phyloP scores from a whole-genome alignment of 140 eudicot genomes.

The Ambrosia hybrid region DNA sequence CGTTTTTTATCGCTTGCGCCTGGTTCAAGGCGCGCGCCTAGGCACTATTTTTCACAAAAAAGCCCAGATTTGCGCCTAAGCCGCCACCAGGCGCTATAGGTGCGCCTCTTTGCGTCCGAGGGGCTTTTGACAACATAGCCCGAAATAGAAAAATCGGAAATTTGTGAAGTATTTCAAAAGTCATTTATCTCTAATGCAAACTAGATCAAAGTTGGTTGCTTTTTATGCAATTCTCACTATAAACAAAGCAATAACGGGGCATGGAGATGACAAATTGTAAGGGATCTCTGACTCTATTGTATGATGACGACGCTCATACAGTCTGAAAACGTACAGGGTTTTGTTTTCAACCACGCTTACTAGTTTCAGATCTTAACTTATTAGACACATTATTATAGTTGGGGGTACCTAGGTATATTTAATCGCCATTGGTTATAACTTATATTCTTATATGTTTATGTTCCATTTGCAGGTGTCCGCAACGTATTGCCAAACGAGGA shows the following conservation, averaged over 20 bases:
- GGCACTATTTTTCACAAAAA: too few species aligned
- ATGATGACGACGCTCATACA: background rate
- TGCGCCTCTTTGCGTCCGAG: too few species aligned
- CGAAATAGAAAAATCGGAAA: background rate
- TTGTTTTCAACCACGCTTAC: background rate
- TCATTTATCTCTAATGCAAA: background rate
- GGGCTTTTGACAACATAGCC: too few species aligned
- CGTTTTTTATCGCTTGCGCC: too few species aligned
- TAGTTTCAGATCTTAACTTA: background rate
- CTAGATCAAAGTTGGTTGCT: background rate
- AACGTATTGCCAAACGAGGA: constrained; percentile 81
- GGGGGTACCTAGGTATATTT: background rate
- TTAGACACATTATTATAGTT: background rate
- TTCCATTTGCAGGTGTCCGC: constrained; percentile 72
- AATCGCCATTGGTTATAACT: background rate
- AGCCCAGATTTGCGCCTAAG: too few species aligned
- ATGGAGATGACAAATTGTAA: background rate
- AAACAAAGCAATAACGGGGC: background rate
- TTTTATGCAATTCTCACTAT: background rate
- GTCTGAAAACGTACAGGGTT: background rate
- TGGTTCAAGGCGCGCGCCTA: too few species aligned
- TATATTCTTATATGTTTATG: constrained; percentile 5
- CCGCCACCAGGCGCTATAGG: too few species aligned
- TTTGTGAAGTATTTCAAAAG: background rate
- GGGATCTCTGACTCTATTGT: background rate